Evolutionary conservation across 495 filamentous ascomycete genomes (phyloP), one percentile per base, ranked within the genome.

Genomic region (Cercophora sp.): DNA sequence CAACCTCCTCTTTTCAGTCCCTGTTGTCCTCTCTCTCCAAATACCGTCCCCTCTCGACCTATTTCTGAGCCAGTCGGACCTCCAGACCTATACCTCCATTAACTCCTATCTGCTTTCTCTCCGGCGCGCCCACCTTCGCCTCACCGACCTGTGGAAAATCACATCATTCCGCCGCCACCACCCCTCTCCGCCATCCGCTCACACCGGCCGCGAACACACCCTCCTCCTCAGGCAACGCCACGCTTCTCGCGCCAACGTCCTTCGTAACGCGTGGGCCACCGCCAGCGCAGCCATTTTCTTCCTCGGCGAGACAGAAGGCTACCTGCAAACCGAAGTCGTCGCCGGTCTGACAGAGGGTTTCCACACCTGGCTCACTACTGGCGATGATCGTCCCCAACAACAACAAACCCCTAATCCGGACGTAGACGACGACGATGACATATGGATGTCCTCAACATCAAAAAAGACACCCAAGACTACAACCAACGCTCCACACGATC

Each of bases 251-350:
- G 74, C 76, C 13, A 71, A 72, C 27, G 75, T 79, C 10, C 84
- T 95, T 76, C 76, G 93, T 8, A 85, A 79, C 18, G 78, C 91
- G 0, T 98, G 93, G 92, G 91, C 91, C 2, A 91, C 87, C 2
- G 79, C 84, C 54, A 86, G 86, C 57, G 86, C 88, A 3, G 86
- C 88, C 0, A 76, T 92, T 1, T 96, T 95, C 69, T 86, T 96
- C 54, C 74, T 98, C 3, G 86, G 86, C 1, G 91, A 96, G 55
- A 81, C 86, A 10, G 86, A 89, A 50, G 82, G 80, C 10, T 96
- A 93, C 56, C 84, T 96, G 54, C 91, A 96, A 62, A 89, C 87
- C 2, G 90, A 96, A 64, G 85, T 96, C 1, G 82, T 96, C 15
- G 80, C 85, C 47, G 84, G 83, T 8, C 85, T 88, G 0, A 95